These are phyloP conservation scores for Tetrahymena thermophila DNA, from an alignment of 73 alveolate species.

Conservation along the genomic window DNA sequence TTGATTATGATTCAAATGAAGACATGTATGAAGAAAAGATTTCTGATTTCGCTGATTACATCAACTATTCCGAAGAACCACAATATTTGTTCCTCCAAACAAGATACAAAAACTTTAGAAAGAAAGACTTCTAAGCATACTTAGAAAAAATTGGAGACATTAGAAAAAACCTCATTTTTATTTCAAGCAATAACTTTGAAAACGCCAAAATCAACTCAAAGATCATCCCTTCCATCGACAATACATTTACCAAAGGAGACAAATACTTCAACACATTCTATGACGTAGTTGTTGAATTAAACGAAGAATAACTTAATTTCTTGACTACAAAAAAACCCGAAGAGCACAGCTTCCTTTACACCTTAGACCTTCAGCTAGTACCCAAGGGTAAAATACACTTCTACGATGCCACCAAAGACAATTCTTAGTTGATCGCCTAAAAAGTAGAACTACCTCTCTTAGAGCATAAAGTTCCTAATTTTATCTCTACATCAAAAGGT, in stretches of 20 bases:
- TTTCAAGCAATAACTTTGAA: neutral
- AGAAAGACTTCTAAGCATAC: neutral
- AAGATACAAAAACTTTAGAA: neutral
- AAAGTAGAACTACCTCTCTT: neutral
- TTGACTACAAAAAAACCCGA: neutral
- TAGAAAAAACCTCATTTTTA: neutral
- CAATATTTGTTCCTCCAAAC: neutral
- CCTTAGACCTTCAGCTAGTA: neutral
- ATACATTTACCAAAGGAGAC: neutral
- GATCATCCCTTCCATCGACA: neutral
- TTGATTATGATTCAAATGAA: neutral
- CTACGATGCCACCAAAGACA: neutral
- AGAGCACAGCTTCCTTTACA: neutral
- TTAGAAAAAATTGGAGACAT: neutral
- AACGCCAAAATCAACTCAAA: neutral
- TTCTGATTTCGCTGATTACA: neutral
- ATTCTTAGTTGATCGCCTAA: neutral
- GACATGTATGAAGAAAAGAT: neutral
- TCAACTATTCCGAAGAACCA: neutral
- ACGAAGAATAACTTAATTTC: neutral
- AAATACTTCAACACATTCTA: neutral
- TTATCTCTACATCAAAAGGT: neutral
- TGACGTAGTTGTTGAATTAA: neutral
- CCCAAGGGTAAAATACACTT: neutral
- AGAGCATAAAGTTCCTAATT: neutral